Percentiles rank a stretch among this genome's conserved stretches.
Evolutionary conservation across 495 filamentous ascomycete genomes (phyloP).

Genomic region (Cladorrhinum samala): DNA sequence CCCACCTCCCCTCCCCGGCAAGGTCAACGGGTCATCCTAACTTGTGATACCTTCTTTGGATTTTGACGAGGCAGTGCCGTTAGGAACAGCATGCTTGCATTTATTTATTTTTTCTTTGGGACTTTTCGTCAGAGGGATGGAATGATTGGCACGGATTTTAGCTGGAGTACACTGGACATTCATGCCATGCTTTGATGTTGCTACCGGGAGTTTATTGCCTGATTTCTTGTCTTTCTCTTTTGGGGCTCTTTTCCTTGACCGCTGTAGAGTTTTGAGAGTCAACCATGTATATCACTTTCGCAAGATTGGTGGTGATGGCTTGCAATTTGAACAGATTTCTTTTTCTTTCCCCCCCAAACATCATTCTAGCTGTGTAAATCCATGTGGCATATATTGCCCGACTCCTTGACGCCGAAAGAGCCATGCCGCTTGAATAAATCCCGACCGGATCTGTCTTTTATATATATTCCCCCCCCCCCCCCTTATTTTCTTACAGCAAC

Average conservation of each 20-base stretch:
- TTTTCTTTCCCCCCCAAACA: too few species aligned
- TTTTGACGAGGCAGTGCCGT: not conserved
- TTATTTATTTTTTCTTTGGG: too few species aligned
- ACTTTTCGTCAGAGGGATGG: not conserved
- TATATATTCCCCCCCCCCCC: not conserved
- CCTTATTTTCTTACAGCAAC: conserved; percentile 50
- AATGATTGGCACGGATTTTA: not conserved
- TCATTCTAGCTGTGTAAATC: too few species aligned
- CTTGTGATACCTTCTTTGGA: not conserved
- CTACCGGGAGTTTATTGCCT: not conserved
- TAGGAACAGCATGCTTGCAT: not conserved
- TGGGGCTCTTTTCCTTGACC: not conserved
- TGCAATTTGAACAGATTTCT: not conserved
- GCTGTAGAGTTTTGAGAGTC: not conserved
- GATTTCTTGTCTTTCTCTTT: not conserved
- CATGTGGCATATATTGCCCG: too few species aligned
- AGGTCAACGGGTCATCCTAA: conserved; percentile 21
- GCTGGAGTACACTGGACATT: not conserved
- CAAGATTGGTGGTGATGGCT: too few species aligned
- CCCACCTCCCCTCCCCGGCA: conserved; percentile 28
- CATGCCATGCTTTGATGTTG: too few species aligned
- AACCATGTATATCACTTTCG: too few species aligned
- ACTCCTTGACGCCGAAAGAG: not conserved
- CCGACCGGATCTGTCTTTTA: not conserved
- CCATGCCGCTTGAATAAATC: too few species aligned